Conservation (phyloP, 2,329 filamentous ascomycete species). For the Thielaviopsis euricoi region DNA sequence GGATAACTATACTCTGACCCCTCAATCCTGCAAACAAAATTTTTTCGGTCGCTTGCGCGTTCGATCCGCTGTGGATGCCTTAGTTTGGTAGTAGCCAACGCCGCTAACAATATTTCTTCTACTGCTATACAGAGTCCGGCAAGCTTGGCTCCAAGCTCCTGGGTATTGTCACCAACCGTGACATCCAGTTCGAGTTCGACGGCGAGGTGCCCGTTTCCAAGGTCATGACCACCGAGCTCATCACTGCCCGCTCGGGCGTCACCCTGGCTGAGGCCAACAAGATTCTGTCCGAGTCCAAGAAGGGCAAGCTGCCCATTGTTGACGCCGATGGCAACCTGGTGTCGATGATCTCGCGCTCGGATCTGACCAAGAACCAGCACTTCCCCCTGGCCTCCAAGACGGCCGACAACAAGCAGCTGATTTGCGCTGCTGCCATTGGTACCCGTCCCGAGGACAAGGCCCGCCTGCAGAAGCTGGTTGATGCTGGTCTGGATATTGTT, state of each 20-base stretch:
- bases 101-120: slow-evolving; percentile 8
- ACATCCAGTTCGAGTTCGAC: slow-evolving; percentile 89
- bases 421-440: slow-evolving; percentile 87
- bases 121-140: slow-evolving; percentile 52
- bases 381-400: slow-evolving; percentile 95
- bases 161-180: slow-evolving; percentile 93
- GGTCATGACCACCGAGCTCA: slow-evolving; percentile 90
- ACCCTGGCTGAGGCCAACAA: slow-evolving; percentile 78
- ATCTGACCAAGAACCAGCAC: slow-evolving; percentile 96
- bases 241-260: slow-evolving; percentile 73
- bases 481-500: slow-evolving; percentile 89
- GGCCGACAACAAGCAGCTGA: slow-evolving; percentile 90
- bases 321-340: slow-evolving; percentile 72
- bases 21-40: background rate
- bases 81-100: too few relatives aligned
- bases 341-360: slow-evolving; percentile 83
- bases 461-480: slow-evolving; percentile 72
- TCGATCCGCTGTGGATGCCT: background rate
- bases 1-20: slow-evolving; percentile 32
- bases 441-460: slow-evolving; percentile 86
- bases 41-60: background rate
- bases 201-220: slow-evolving; percentile 55
- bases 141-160: slow-evolving; percentile 89
- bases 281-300: slow-evolving; percentile 88
- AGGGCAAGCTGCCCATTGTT: slow-evolving; percentile 91